phyloP scores from a whole-genome alignment of 495 filamentous ascomycete species.

The Apiosordaria backusii region DNA sequence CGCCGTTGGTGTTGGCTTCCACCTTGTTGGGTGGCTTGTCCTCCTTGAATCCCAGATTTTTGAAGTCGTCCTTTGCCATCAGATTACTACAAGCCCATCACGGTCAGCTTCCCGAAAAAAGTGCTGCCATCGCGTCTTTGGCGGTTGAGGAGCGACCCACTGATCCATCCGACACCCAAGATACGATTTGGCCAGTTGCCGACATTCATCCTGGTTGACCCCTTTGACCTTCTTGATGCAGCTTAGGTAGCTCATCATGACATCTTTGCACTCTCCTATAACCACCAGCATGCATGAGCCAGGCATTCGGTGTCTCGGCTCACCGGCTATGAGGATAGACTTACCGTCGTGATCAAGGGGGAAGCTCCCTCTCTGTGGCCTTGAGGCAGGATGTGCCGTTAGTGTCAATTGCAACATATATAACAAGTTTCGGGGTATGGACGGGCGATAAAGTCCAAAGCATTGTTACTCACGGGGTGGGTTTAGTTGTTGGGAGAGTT shows the following conservation, averaged over 20 bases:
- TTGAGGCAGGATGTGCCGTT: conserved; percentile 29
- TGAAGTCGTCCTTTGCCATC: conserved; percentile 91
- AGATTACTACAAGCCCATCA: conserved; percentile 63
- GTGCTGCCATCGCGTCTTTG: background rate
- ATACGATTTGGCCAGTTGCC: conserved; percentile 81
- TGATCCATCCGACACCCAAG: conserved; percentile 90
- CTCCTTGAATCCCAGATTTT: conserved; percentile 75
- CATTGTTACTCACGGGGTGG: conserved; percentile 62
- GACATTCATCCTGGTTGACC: conserved; percentile 80
- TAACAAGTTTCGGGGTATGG: background rate
- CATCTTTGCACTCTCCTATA: conserved; percentile 84
- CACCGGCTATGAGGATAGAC: conserved; percentile 11
- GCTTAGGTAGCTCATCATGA: conserved; percentile 76
- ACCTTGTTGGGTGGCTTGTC: conserved; percentile 13
- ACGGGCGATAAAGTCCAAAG: too few relatives aligned
- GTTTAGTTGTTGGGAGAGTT: conserved; percentile 66
- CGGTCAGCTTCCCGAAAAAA: background rate
- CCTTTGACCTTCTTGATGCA: conserved; percentile 80
- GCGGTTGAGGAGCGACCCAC: conserved; percentile 41
- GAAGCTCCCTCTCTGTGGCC: conserved; percentile 92
- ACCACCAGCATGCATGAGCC: conserved; percentile 4
- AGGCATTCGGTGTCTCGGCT: conserved; percentile 2
- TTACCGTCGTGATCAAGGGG: conserved; percentile 92
- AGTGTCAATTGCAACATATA: conserved; percentile 11
- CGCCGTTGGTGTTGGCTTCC: conserved; percentile 25